Percentiles rank a stretch among this genome's conserved stretches.
These are phyloP conservation scores for Termitomyces sp. DNA, from an alignment of 768 basidiomycete genomes.

Conservation along the genomic window DNA sequence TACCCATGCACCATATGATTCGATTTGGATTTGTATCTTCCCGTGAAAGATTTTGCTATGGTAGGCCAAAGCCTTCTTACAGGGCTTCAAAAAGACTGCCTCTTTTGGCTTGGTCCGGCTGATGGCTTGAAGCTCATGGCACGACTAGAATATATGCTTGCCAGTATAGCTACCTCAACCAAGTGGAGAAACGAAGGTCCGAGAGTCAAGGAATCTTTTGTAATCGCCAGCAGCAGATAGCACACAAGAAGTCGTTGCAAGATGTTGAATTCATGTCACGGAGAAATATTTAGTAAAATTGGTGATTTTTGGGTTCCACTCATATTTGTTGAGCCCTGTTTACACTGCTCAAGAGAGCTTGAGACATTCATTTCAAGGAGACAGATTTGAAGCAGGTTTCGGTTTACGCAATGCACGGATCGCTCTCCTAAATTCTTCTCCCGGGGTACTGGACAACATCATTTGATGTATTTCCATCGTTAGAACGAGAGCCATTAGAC, in stretches of 20 bases:
- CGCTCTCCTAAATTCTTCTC: not conserved
- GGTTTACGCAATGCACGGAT: not conserved
- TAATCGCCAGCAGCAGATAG: not conserved
- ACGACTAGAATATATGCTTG: not conserved
- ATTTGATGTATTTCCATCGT: not conserved
- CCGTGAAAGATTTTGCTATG: not conserved
- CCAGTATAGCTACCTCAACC: conserved; percentile 12
- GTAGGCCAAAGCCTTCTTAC: not conserved
- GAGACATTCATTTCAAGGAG: not conserved
- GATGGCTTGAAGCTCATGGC: not conserved
- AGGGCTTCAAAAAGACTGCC: not conserved
- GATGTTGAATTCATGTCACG: too few relatives aligned
- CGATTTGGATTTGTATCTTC: not conserved
- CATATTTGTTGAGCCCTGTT: too few relatives aligned
- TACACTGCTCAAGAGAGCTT: not conserved
- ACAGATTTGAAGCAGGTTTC: not conserved
- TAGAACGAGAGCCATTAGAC: not conserved
- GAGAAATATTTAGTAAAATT: too few relatives aligned
- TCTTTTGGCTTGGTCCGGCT: not conserved
- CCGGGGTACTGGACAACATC: too few relatives aligned
- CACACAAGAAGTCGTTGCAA: not conserved
- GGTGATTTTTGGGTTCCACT: too few relatives aligned
- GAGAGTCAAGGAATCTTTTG: conserved; percentile 23
- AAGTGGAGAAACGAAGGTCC: conserved; percentile 49
- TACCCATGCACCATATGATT: not conserved